A percentile compares a stretch with the other conserved stretches of the same genome.
Conservation (phyloP, 768 basidiomycete species). For the Heimioporus sp. region DNA sequence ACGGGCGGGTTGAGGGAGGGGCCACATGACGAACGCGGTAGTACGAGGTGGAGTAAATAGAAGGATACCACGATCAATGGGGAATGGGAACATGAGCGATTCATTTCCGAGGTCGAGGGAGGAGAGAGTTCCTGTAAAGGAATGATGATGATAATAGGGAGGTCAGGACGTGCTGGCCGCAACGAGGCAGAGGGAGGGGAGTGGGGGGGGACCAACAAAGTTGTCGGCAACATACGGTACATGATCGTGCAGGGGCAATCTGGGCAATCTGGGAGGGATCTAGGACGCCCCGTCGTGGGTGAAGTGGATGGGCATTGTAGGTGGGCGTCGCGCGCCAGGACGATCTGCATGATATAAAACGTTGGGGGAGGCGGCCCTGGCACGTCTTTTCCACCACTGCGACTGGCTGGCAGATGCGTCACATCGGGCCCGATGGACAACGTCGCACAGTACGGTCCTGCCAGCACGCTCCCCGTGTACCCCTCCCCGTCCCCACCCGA, state of each 20-base stretch:
- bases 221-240: slow-evolving; percentile 18
- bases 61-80: slow-evolving; percentile 25
- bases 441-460: slow-evolving; percentile 30
- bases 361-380: slow-evolving; percentile 22
- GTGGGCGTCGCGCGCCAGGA: background rate
- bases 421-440: slow-evolving; percentile 36
- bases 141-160: slow-evolving; percentile 9
- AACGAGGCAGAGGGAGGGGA: slow-evolving; percentile 20
- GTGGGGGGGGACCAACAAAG: too few species aligned
- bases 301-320: too few species aligned
- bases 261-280: too few species aligned
- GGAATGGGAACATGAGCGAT: slow-evolving; percentile 30
- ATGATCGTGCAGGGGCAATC: too few species aligned
- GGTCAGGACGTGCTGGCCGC: slow-evolving; percentile 1
- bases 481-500: slow-evolving; percentile 28
- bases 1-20: slow-evolving; percentile 10
- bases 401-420: slow-evolving; percentile 31
- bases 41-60: slow-evolving; percentile 26
- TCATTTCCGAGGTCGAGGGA: slow-evolving; percentile 34
- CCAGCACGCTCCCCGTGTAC: slow-evolving; percentile 31
- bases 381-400: slow-evolving; percentile 30
- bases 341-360: slow-evolving; percentile 32
- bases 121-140: slow-evolving; percentile 18
- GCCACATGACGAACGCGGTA: slow-evolving; percentile 16
- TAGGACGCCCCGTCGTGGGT: too few species aligned